Evolutionary conservation across 345 rosid genomes (phyloP), one percentile per base, ranked within the genome.

Genomic region (Pistacia vera): DNA sequence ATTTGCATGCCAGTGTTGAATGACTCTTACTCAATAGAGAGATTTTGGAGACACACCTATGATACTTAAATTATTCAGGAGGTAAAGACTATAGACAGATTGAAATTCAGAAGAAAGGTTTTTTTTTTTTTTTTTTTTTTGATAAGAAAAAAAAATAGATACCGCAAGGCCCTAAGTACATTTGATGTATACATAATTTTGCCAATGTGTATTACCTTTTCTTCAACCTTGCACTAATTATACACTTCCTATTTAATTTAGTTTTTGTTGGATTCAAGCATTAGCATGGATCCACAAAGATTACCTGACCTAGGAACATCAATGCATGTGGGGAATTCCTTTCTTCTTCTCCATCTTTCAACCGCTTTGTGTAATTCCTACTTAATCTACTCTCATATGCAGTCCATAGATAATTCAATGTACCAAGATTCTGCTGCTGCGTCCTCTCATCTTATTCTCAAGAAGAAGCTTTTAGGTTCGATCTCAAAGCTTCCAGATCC

Each of bases 291-390:
- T 59, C 8, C n/a, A 57, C 70, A 66, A 69, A 20, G 49, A 65
- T 55, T 82, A 89, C 90, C 90, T 71, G 80, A 14, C 61, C 70
- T 60, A 48, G 78, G 74, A 46, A 18, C 81, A 70, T 73, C 81
- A n/a, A 28, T 44, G 70, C 41, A 60, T 5, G 49, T 11, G 79
- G 71, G 8, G 83, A 77, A 75, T 75, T 83, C 70, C 62, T 84
- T 66, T 80, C 76, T 72, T 86, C 87, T 75, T 87, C 90, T 63
- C 90, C 92, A 76, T 89, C 90, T 82, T 89, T 89, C 78, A 89
- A 77, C 64, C 82, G 75, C 76, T 89, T 89, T 46, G 82, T 89
- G 70, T 81, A 81, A 67, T 71, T 83, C 77, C 80, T 78, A 16
- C 46, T 56, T 33, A 58, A 56, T 62, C 75, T 78, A 66, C 49